Conservation (phyloP, 495 filamentous ascomycete genomes). For the Chaetomium fimeti region DNA sequence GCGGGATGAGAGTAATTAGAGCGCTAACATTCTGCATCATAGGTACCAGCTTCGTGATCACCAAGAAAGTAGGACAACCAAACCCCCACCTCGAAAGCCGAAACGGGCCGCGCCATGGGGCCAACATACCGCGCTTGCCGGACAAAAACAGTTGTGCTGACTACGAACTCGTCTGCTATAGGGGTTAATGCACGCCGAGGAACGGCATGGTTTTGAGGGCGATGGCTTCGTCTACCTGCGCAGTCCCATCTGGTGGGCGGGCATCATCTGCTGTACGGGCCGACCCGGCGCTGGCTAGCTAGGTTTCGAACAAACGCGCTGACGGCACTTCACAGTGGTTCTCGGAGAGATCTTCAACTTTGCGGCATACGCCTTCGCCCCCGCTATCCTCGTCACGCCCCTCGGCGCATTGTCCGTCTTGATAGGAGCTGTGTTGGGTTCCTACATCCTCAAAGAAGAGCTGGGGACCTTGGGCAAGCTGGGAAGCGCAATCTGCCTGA, state of each 20-base stretch:
- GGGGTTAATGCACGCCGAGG: conserved; percentile 86
- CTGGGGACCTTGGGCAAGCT: conserved; percentile 87
- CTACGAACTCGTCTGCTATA: conserved; percentile 37
- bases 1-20: background rate
- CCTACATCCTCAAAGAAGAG: conserved; percentile 88
- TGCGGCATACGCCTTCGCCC: conserved; percentile 95
- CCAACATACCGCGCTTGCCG: background rate
- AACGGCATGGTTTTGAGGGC: conserved; percentile 91
- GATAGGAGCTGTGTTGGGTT: conserved; percentile 90
- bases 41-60: conserved; percentile 93
- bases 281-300: background rate
- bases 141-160: conserved; percentile 26
- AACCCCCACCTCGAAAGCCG: background rate
- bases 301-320: conserved; percentile 19
- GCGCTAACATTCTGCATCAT: conserved; percentile 33
- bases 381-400: conserved; percentile 94
- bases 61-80: conserved; percentile 67
- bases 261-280: conserved; percentile 76
- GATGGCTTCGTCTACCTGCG: conserved; percentile 92
- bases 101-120: background rate
- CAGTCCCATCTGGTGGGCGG: conserved; percentile 93
- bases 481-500: conserved; percentile 92
- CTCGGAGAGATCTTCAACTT: conserved; percentile 93
- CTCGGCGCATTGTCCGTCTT: conserved; percentile 89
- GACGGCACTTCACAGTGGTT: conserved; percentile 54